phyloP scores from a whole-genome alignment of 345 rosid genomes.

The Eucalyptus erythrocorys region DNA sequence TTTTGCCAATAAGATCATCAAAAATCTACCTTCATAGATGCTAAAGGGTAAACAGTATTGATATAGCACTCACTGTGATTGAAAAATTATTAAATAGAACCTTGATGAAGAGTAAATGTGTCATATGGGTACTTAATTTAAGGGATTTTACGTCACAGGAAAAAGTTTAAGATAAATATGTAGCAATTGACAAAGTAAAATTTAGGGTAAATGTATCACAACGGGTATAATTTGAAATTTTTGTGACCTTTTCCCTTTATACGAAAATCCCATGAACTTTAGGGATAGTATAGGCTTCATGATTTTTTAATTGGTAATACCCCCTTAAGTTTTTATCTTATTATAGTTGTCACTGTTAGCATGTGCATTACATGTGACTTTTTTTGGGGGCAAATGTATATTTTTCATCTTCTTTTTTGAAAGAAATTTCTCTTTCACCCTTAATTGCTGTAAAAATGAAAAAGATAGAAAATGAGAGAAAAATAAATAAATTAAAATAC shows the following conservation, averaged over 20 bases:
- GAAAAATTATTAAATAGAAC: no score
- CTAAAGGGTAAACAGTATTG: no score
- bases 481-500: no score
- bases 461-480: background rate
- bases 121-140: no score
- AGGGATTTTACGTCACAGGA: no score
- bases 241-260: background rate
- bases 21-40: no score
- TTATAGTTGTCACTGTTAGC: background rate
- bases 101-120: accelerated
- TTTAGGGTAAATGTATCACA: no score
- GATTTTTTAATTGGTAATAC: background rate
- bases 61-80: accelerated
- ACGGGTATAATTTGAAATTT: background rate
- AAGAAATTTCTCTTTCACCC: background rate
- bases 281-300: no score
- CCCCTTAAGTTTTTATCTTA: background rate
- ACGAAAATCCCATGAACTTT: background rate
- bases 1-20: no score
- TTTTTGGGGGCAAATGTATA: background rate
- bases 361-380: background rate
- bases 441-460: background rate
- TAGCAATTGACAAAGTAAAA: no score
- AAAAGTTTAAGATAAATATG: no score
- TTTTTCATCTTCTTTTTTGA: background rate